Base-by-base conservation (phyloP, 2,329 filamentous ascomycete genomes). In the Thielaviopsis euricoi region DNA sequence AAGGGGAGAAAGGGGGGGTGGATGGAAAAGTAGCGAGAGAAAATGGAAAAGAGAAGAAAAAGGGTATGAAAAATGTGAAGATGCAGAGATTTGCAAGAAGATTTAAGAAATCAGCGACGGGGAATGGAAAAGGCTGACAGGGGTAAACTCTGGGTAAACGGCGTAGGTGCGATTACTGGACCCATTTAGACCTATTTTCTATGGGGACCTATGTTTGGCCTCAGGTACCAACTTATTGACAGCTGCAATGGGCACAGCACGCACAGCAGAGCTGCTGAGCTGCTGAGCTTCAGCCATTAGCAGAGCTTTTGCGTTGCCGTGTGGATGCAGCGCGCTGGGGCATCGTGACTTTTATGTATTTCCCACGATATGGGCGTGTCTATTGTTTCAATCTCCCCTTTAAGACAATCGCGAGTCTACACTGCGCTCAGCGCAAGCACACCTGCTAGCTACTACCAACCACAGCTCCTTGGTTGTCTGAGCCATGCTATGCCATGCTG, bases 131-230 rank as follows among this genome's bases (percentile, higher is more conserved):
- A 55, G 60, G 54, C 57, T 59, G 60, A 51, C 22, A 22, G 10
- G 58, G 52, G 13, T 60, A 55, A 56, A 53, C 50, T 57, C 21
- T 53, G 56, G 56, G 56, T 57, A 57, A 57, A 57, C 15, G 49
- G 40, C 56, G 29, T 33, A 57, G 56, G 26, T 53, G 33, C 49
- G 56, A 12, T 15, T 4, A 43, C 37, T 43, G n/a, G 37, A 10
- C 37, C 37, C 15, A n/a, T 43, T 43, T 43, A 7, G 37, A 15
- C 37, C 13, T 43, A n/a, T 43, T 43, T 48, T 48, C 43, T 48
- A 48, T 48, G 43, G 43, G 43, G n/a, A 19, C 43, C n/a, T 43
- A n/a, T 43, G 37, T 48, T 48, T 48, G 43, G 57, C 57, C 57
- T 58, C 19, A 58, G 57, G 57, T 52, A 55, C 46, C 57, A 58